A percentile compares a stretch with the other conserved stretches of the same genome.
Evolutionary conservation across 371 early-diverging fungal genomes (phyloP).

Genomic region (Actinomortierella wolfii): DNA sequence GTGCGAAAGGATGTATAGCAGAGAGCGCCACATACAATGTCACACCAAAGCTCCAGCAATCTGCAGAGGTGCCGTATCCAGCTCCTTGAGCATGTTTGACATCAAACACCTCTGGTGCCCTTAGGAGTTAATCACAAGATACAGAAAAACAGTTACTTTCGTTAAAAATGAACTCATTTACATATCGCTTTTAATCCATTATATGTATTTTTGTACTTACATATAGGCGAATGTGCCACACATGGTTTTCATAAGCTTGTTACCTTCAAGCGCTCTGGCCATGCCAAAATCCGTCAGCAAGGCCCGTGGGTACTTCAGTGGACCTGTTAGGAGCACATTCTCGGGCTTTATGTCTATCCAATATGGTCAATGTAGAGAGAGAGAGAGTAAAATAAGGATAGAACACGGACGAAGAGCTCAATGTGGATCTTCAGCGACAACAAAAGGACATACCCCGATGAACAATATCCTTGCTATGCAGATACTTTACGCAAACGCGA

Average conservation of each 20-base stretch:
- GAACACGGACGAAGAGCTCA: not conserved
- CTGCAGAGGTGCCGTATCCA: conserved; percentile 57
- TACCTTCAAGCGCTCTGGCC: conserved; percentile 52
- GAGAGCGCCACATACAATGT: conserved; percentile 60
- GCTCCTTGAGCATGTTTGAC: conserved; percentile 30
- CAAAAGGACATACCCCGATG: conserved; percentile 45
- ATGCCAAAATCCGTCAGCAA: conserved; percentile 67
- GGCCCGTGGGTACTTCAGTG: conserved; percentile 49
- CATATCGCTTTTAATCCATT: not conserved
- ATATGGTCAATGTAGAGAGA: not conserved
- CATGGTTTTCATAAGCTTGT: conserved; percentile 56
- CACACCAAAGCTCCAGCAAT: conserved; percentile 67
- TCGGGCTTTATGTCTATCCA: conserved; percentile 61
- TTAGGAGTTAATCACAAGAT: conserved; percentile 3
- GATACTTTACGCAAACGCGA: conserved; percentile 40
- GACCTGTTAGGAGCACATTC: conserved; percentile 52
- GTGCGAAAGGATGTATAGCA: conserved; percentile 39
- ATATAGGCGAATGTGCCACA: conserved; percentile 60
- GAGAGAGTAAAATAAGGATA: not conserved
- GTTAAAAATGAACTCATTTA: not conserved
- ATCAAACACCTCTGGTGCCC: conserved; percentile 62
- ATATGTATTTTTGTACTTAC: conserved; percentile 28
- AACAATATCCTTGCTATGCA: conserved; percentile 53
- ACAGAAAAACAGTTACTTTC: not conserved
- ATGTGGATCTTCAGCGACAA: too few relatives aligned